Evolutionary conservation across 768 basidiomycete genomes (phyloP).

Genomic region (Gyrodon lividus): DNA sequence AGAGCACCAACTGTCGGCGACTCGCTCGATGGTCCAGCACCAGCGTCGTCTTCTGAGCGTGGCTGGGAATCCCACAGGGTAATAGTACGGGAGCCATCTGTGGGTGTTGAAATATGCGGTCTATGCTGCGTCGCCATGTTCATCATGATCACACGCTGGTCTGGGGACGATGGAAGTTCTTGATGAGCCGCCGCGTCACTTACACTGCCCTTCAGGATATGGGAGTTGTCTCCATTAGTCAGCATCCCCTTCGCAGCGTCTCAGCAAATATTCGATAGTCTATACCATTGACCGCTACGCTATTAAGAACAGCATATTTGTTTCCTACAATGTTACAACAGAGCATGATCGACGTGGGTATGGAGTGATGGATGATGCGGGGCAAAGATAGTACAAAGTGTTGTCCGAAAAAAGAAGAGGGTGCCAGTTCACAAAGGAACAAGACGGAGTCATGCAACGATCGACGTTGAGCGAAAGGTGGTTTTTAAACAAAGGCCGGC

Average conservation of each 20-base stretch:
- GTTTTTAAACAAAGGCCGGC: not conserved
- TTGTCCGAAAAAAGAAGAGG: conserved; percentile 21
- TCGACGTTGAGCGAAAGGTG: conserved; percentile 23
- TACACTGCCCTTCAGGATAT: too few species aligned
- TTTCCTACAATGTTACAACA: conserved; percentile 24
- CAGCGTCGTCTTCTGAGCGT: conserved; percentile 25
- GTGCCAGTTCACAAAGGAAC: conserved; percentile 21
- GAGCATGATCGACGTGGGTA: conserved; percentile 13
- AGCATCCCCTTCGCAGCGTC: conserved; percentile 1
- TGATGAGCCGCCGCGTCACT: not conserved
- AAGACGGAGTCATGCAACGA: conserved; percentile 25
- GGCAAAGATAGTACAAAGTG: conserved; percentile 20
- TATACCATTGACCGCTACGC: conserved; percentile 10
- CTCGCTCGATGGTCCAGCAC: conserved; percentile 20
- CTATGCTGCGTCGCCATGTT: conserved; percentile 26
- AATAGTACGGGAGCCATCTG: conserved; percentile 55
- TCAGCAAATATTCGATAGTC: conserved; percentile 8
- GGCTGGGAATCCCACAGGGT: conserved; percentile 43
- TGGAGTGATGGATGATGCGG: conserved; percentile 21
- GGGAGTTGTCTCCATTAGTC: conserved; percentile 15
- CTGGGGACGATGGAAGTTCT: not conserved
- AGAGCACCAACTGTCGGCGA: conserved; percentile 46
- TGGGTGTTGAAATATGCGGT: conserved; percentile 41
- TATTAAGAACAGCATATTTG: conserved; percentile 20
- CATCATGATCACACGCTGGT: conserved; percentile 15